Evolutionary conservation across 495 filamentous ascomycete genomes (phyloP), one percentile per base, ranked within the genome.

Genomic region (Penicillium ochrochloron): DNA sequence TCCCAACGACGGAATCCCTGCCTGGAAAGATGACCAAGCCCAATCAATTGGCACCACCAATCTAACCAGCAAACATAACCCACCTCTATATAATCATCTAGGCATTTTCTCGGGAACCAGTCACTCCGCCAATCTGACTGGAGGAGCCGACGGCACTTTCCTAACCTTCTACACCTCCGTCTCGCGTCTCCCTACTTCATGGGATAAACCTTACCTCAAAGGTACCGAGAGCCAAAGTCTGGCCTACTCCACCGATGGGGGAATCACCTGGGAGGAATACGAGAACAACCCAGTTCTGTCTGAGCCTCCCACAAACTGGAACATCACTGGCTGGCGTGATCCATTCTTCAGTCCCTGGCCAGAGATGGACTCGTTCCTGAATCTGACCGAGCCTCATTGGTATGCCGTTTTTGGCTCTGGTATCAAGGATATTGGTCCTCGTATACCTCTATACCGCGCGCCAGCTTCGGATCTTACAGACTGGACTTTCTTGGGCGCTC

Each of bases 241-340:
- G 2, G 66, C 66, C 15, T 59, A 54, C 58, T 67, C 66, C 4
- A 67, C 42, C 6, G 54, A 67, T 46, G 66, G 66, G 0, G 66
- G 66, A 12, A 17, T 64, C 21, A 64, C 66, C 34, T 67, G 66
- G 66, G 31, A 61, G 21, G 10, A 67, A 21, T 67, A 67, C 33
- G 52, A 67, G 15, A 59, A 62, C 6, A 67, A 67, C n/a, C 66
- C 66, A 1, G 48, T 67, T 23, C 21, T 67, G 19, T 64, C 61
- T 15, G 48, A 61, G 8, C 61, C 66, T 1, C 66, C 66, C 14
- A 53, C 44, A 5, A 21, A 35, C 23, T 67, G 66, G 66, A 64
- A 67, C 27, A 42, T 67, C 57, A 67, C 66, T 6, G 66, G 66
- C 46, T 67, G 66, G 66, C 66, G 66, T n/a, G 66, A 67, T 58